phyloP scores from a whole-genome alignment of 495 filamentous ascomycete species.

The Aspergillus kassunensis region DNA sequence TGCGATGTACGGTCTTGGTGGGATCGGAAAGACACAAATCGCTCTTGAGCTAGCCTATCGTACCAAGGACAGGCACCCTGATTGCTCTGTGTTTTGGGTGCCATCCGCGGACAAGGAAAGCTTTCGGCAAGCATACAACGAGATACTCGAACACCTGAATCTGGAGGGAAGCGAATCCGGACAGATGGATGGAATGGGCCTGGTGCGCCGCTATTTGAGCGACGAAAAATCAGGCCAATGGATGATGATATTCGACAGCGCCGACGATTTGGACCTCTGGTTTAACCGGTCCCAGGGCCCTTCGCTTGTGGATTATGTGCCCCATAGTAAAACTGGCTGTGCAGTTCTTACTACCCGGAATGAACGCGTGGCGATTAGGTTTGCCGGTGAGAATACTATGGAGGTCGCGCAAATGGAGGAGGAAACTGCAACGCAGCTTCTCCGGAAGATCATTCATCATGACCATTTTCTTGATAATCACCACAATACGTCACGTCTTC shows the following conservation, averaged over 20 bases:
- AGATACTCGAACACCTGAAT: neutral
- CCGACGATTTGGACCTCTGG: neutral
- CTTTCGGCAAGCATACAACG: neutral
- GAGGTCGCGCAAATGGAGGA: too few species aligned
- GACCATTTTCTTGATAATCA: too few species aligned
- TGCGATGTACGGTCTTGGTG: slow-evolving; percentile 32
- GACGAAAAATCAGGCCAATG: neutral
- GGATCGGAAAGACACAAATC: slow-evolving; percentile 42
- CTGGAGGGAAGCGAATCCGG: too few species aligned
- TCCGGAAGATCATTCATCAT: too few species aligned
- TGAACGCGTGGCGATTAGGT: too few species aligned
- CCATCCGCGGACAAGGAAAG: neutral
- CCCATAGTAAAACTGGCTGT: neutral
- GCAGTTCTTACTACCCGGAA: too few species aligned
- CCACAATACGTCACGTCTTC: too few species aligned
- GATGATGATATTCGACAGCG: neutral
- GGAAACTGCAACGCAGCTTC: too few species aligned
- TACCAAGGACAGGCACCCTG: slow-evolving; percentile 24
- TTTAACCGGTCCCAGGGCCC: neutral
- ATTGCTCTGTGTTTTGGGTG: neutral
- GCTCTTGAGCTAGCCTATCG: slow-evolving; percentile 31
- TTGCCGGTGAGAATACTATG: too few species aligned
- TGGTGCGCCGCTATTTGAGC: neutral
- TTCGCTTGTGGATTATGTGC: neutral
- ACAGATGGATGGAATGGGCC: too few species aligned